Percentiles rank a stretch among this genome's conserved stretches.
Conservation (phyloP, 2,329 filamentous ascomycete genomes). For the Ophiostoma novo-ulmi region DNA sequence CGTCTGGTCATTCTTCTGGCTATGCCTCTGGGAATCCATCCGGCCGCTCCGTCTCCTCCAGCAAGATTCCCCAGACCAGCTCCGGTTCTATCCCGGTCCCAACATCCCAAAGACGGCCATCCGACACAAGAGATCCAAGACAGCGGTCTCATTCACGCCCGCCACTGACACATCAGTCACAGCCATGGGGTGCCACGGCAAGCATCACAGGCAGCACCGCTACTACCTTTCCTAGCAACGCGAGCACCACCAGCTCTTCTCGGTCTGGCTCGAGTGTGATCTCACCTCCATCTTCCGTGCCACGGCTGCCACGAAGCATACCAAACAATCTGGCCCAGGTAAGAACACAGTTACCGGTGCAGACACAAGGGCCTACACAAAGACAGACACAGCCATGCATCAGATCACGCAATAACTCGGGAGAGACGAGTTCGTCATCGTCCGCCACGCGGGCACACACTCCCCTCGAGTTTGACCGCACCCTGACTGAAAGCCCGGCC, state of each 20-base stretch:
- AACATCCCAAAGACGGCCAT: conserved; percentile 22
- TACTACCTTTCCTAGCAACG: conserved; percentile 30
- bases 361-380: conserved; percentile 31
- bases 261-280: conserved; percentile 28
- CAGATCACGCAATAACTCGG: conserved; percentile 35
- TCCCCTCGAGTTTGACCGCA: conserved; percentile 40
- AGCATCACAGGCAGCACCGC: conserved; percentile 21
- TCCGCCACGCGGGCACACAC: conserved; percentile 39
- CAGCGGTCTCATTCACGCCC: conserved; percentile 31
- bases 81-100: neutral
- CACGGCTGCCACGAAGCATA: neutral
- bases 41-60: conserved; percentile 6
- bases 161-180: conserved; percentile 41
- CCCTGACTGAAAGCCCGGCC: conserved; percentile 41
- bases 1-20: neutral
- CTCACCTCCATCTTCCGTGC: conserved; percentile 27
- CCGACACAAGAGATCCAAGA: conserved; percentile 3
- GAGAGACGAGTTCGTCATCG: conserved; percentile 41
- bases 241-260: neutral
- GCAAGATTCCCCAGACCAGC: conserved; percentile 38
- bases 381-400: conserved; percentile 44
- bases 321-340: neutral
- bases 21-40: neutral
- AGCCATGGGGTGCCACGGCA: conserved; percentile 38
- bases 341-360: neutral